These are phyloP conservation scores for Boletus barrowsii DNA, from an alignment of 768 basidiomycete species.

Conservation along the genomic window DNA sequence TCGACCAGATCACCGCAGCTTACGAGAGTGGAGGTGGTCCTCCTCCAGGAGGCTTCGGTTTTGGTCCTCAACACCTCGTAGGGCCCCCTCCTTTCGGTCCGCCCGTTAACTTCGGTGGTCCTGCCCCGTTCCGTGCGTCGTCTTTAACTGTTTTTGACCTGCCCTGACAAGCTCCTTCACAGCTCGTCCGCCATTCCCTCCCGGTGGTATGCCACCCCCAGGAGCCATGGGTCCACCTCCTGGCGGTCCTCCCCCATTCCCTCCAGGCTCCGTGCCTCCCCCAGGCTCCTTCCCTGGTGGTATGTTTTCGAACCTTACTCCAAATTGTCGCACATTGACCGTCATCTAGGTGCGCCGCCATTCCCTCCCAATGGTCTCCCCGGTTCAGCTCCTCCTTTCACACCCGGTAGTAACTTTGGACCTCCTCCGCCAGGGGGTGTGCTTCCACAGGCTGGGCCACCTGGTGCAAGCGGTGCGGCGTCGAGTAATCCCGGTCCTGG, in stretches of 20 bases:
- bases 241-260: conserved; percentile 71
- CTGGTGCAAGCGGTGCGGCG: conserved; percentile 25
- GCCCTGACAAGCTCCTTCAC: conserved; percentile 8
- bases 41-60: conserved; percentile 84
- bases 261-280: conserved; percentile 53
- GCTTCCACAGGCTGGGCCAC: conserved; percentile 44
- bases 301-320: conserved; percentile 24
- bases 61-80: conserved; percentile 76
- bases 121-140: conserved; percentile 29
- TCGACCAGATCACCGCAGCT: conserved; percentile 94
- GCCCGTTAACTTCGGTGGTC: conserved; percentile 56
- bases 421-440: conserved; percentile 38
- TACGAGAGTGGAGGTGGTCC: conserved; percentile 87
- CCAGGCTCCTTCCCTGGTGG: conserved; percentile 50
- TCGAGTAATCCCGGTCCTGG: conserved; percentile 47
- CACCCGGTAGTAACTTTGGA: conserved; percentile 32
- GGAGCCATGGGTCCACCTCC: conserved; percentile 52
- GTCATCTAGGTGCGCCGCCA: conserved; percentile 40
- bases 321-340: background rate
- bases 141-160: background rate
- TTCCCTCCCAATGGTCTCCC: conserved; percentile 46
- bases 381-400: conserved; percentile 31
- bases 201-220: conserved; percentile 47
- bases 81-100: conserved; percentile 51
- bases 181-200: conserved; percentile 73